Conservation (phyloP, 345 rosid species). For the Conringia planisiliqua region DNA sequence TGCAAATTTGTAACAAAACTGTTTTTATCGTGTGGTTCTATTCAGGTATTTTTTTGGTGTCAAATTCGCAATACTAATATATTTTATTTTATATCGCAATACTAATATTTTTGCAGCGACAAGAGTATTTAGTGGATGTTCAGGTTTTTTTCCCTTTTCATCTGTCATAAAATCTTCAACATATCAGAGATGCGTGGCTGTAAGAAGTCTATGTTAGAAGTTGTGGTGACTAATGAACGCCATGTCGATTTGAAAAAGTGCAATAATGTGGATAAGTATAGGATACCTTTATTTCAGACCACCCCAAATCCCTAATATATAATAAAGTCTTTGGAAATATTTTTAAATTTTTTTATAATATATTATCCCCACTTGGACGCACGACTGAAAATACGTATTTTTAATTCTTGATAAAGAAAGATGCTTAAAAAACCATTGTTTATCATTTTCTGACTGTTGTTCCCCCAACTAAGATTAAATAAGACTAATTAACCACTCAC, state of each 20-base stretch:
- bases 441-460: conserved; percentile 7
- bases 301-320: not conserved
- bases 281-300: conserved; percentile 9
- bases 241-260: conserved; percentile 32
- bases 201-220: conserved; percentile 2
- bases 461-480: not conserved
- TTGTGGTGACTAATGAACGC: conserved; percentile 28
- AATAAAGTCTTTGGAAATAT: not conserved
- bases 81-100: too few species aligned
- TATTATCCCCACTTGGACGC: conserved; percentile 17
- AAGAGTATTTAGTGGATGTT: conserved; percentile 11
- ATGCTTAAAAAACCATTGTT: not conserved
- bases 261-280: conserved; percentile 27
- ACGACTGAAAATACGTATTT: conserved; percentile 9
- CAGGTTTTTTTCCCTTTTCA: not conserved
- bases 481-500: too few species aligned
- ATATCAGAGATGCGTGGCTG: conserved; percentile 22
- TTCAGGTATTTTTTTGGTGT: not conserved
- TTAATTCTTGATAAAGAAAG: conserved; percentile 1
- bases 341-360: not conserved
- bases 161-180: not conserved
- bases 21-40: not conserved
- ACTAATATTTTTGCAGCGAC: not conserved
- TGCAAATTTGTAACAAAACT: not conserved
- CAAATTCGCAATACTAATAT: not conserved